These are phyloP conservation scores for Wickerhamiella cacticola DNA, from an alignment of 805 yeast genomes.

Conservation along the genomic window DNA sequence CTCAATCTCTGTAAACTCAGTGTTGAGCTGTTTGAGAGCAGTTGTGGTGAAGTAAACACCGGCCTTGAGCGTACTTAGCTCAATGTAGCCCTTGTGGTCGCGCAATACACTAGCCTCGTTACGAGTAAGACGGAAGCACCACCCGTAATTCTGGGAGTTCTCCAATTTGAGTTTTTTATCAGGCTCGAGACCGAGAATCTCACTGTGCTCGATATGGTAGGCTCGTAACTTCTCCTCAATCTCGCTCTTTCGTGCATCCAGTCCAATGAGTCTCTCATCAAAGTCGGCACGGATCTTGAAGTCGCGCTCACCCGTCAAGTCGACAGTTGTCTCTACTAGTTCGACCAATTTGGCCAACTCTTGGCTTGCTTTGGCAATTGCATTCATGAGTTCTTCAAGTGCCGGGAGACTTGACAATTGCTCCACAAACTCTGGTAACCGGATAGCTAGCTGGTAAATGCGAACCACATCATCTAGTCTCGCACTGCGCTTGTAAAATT, in stretches of 20 bases:
- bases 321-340: constrained; percentile 85
- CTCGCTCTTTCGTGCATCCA: constrained; percentile 40
- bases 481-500: constrained; percentile 43
- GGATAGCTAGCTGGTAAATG: constrained; percentile 64
- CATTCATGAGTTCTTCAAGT: constrained; percentile 28
- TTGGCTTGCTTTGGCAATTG: constrained; percentile 35
- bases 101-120: constrained; percentile 72
- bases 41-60: constrained; percentile 85
- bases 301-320: constrained; percentile 69
- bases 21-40: constrained; percentile 47
- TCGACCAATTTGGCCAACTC: constrained; percentile 62
- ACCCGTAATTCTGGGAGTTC: constrained; percentile 76
- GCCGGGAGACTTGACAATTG: constrained; percentile 34
- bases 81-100: constrained; percentile 47
- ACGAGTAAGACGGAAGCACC: constrained; percentile 90
- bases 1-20: constrained; percentile 45
- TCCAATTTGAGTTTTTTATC: constrained; percentile 86
- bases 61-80: constrained; percentile 84
- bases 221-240: constrained; percentile 21
- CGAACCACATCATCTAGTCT: constrained; percentile 81
- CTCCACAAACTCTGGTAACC: constrained; percentile 56
- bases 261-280: constrained; percentile 57
- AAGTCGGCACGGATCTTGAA: constrained; percentile 81
- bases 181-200: constrained; percentile 63
- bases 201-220: constrained; percentile 49